A percentile compares a stretch with the other conserved stretches of the same genome.
Conservation (phyloP, 768 basidiomycete species). For the Austroboletus festivus region DNA sequence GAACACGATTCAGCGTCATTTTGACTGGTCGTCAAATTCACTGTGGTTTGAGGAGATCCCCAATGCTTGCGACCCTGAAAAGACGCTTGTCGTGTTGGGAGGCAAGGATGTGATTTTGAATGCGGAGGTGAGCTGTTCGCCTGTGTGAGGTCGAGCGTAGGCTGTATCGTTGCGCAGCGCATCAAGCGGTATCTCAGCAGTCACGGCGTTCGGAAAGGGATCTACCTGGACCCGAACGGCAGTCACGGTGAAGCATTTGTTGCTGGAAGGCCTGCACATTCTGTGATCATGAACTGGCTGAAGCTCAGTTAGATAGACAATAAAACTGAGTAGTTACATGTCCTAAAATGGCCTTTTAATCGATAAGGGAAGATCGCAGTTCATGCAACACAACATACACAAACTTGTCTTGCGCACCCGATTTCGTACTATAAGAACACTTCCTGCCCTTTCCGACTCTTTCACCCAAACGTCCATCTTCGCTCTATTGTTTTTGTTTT, state of each 20-base stretch:
- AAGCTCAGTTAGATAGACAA: conserved; percentile 8
- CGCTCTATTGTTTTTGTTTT: background rate
- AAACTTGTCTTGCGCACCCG: conserved; percentile 14
- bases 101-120: conserved; percentile 79
- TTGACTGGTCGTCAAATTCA: conserved; percentile 84
- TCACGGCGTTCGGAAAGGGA: conserved; percentile 67
- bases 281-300: conserved; percentile 64
- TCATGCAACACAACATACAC: conserved; percentile 23
- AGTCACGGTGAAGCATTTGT: conserved; percentile 62
- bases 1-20: conserved; percentile 78
- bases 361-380: conserved; percentile 20
- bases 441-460: conserved; percentile 4
- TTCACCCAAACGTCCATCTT: conserved; percentile 20
- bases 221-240: conserved; percentile 62
- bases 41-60: conserved; percentile 91
- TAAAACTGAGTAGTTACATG: background rate
- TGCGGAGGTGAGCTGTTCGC: conserved; percentile 48
- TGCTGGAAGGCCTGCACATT: conserved; percentile 48
- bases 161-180: conserved; percentile 41
- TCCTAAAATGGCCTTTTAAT: conserved; percentile 7
- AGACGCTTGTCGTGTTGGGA: conserved; percentile 75
- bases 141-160: background rate
- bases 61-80: conserved; percentile 62
- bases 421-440: conserved; percentile 19
- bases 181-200: conserved; percentile 71